phyloP scores from a whole-genome alignment of 768 basidiomycete species.

The Mycena haematopus region DNA sequence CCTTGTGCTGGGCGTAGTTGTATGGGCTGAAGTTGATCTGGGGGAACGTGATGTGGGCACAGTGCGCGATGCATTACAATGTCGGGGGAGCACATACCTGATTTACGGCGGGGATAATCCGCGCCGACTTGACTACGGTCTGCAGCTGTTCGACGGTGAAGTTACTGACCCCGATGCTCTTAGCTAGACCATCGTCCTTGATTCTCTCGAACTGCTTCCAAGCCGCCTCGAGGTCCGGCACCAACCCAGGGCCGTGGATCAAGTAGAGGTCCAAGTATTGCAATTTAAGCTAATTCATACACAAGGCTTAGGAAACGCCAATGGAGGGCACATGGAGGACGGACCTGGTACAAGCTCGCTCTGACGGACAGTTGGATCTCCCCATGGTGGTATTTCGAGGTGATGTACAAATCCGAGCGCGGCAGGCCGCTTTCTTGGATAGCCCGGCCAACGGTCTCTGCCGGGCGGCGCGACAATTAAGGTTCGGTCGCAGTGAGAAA shows the following conservation, averaged over 20 bases:
- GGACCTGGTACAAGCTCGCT: constrained; percentile 57
- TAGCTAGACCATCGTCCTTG: constrained; percentile 38
- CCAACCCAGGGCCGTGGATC: constrained; percentile 46
- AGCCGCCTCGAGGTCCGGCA: constrained; percentile 32
- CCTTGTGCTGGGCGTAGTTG: constrained; percentile 50
- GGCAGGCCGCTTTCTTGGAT: constrained; percentile 52
- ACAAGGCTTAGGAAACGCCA: neutral
- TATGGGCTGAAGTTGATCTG: constrained; percentile 59
- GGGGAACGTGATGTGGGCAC: no score
- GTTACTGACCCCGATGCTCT: constrained; percentile 69
- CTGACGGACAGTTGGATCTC: constrained; percentile 49
- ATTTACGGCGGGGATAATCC: constrained; percentile 41
- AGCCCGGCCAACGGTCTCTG: constrained; percentile 45
- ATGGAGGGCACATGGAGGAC: constrained; percentile 8
- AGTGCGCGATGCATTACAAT: no score
- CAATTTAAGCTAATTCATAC: constrained; percentile 59
- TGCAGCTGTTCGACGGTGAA: constrained; percentile 39
- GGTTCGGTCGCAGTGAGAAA: no score
- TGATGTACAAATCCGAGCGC: constrained; percentile 55
- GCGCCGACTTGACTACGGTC: constrained; percentile 48
- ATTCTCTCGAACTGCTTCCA: constrained; percentile 53
- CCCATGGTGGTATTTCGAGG: constrained; percentile 58
- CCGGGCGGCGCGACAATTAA: constrained; percentile 19
- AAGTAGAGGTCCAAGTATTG: constrained; percentile 59
- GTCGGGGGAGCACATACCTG: no score